Percentiles rank a stretch among this genome's conserved stretches.
These are phyloP conservation scores for Butyriboletus loyo DNA, from an alignment of 768 basidiomycete genomes.

Conservation along the genomic window DNA sequence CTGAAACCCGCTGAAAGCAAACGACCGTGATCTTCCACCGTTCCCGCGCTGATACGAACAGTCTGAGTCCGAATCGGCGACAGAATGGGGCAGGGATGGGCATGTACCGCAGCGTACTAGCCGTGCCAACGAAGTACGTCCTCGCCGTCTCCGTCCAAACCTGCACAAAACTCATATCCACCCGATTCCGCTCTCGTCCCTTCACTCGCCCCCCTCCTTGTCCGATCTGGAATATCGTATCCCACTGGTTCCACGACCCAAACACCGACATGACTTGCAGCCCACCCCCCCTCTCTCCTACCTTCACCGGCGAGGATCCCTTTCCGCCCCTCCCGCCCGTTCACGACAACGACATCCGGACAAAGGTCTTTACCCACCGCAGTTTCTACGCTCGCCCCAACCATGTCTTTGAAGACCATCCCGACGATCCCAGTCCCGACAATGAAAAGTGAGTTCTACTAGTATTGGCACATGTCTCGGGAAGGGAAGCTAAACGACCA, in stretches of 20 bases:
- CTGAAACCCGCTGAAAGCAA: too few species aligned
- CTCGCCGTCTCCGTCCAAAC: neutral
- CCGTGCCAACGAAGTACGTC: too few species aligned
- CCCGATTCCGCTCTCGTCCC: neutral
- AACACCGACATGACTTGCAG: slow-evolving; percentile 3
- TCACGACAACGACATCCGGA: slow-evolving; percentile 39
- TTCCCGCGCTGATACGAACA: too few species aligned
- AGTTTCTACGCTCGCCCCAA: slow-evolving; percentile 67
- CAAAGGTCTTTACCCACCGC: slow-evolving; percentile 73
- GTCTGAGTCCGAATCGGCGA: too few species aligned
- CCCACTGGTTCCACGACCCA: neutral
- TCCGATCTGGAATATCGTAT: too few species aligned
- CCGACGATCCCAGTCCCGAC: slow-evolving; percentile 71
- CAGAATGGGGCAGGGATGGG: neutral
- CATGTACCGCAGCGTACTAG: too few species aligned
- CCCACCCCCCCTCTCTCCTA: slow-evolving; percentile 20
- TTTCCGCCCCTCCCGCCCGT: slow-evolving; percentile 63
- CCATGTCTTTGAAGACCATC: slow-evolving; percentile 73
- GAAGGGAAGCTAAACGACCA: neutral
- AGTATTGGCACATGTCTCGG: neutral
- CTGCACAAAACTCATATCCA: neutral
- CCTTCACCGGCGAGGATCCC: slow-evolving; percentile 30
- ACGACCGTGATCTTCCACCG: too few species aligned
- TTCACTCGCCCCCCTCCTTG: too few species aligned
- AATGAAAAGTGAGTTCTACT: slow-evolving; percentile 63